Conservation (phyloP, 148 eudicot species). For the Amaranthus cruentus region DNA sequence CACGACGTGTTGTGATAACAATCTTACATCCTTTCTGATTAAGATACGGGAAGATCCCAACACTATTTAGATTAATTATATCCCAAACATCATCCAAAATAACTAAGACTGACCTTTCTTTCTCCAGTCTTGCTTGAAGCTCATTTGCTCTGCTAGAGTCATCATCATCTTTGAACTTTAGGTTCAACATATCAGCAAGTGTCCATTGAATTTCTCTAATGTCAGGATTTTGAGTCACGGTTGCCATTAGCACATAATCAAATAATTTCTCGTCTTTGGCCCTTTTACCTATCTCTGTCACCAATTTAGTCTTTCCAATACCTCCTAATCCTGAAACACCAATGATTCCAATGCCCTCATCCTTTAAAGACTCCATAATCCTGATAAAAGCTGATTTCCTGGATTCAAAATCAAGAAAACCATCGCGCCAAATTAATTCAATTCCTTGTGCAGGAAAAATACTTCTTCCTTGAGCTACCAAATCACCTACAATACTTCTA, state of each 20-base stretch:
- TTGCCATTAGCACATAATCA: neutral
- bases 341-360: neutral
- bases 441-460: conserved; percentile 1
- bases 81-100: conserved; percentile 5
- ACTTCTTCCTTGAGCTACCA: neutral
- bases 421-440: neutral
- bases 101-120: neutral
- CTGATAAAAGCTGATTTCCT: neutral
- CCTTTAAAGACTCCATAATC: neutral
- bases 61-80: neutral
- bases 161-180: neutral
- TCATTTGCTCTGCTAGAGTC: neutral
- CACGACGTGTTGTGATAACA: neutral
- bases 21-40: neutral
- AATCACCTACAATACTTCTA: neutral
- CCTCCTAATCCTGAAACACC: neutral
- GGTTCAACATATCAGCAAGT: neutral
- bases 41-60: neutral
- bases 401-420: neutral
- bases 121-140: neutral
- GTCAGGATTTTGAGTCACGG: neutral
- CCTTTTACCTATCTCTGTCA: neutral
- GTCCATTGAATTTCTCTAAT: neutral
- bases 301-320: neutral
- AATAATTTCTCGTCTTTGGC: neutral